These are phyloP conservation scores for Suhomyces sp. DNA, from an alignment of 805 yeast genomes.

Conservation along the genomic window DNA sequence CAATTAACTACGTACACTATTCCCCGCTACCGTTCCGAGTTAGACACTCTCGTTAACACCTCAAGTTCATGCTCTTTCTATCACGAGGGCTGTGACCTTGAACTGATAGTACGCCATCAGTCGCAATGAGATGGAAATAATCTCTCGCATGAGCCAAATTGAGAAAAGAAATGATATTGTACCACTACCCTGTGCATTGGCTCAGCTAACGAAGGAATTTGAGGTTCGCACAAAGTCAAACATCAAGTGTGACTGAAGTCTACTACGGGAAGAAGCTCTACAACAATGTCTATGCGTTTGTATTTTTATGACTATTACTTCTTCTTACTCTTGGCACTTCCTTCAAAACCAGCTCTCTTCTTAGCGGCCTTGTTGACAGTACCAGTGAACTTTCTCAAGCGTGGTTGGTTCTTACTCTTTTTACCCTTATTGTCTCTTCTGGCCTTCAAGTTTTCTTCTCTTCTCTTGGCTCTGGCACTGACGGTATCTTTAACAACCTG, in stretches of 20 bases:
- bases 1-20: too few species aligned
- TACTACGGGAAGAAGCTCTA: not conserved
- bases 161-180: not conserved
- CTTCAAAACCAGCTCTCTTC: slow-evolving; percentile 90
- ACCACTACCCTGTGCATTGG: not conserved
- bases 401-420: slow-evolving; percentile 69
- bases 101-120: not conserved
- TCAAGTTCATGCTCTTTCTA: not conserved
- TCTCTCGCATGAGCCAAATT: not conserved
- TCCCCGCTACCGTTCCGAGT: not conserved
- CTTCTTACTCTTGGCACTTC: slow-evolving; percentile 49
- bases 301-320: slow-evolving; percentile 12
- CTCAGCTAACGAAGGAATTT: not conserved
- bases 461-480: slow-evolving; percentile 73
- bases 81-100: not conserved
- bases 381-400: slow-evolving; percentile 64
- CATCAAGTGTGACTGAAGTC: not conserved
- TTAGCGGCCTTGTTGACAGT: slow-evolving; percentile 45
- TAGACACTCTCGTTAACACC: not conserved
- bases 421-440: slow-evolving; percentile 84
- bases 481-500: slow-evolving; percentile 73
- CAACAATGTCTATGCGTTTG: not conserved
- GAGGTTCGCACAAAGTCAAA: not conserved
- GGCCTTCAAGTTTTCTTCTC: slow-evolving; percentile 86
- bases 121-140: not conserved